Conservation (phyloP, 345 rosid species). For the Aethionema arabicum region DNA sequence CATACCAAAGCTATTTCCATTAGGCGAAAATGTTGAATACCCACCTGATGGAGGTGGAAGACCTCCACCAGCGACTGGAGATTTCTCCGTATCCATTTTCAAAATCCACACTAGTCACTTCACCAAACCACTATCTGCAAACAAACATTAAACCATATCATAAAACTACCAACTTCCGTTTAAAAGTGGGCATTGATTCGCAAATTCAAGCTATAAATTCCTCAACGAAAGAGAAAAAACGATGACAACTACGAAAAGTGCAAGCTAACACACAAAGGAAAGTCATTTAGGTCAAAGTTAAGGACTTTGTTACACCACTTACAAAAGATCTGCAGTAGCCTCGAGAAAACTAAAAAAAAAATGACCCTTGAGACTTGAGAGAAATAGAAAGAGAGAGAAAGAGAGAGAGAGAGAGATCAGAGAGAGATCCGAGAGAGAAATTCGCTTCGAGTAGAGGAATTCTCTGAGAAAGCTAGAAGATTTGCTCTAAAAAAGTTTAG, state of each 20-base stretch:
- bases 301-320: constrained; percentile 32
- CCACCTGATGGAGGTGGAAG: constrained; percentile 60
- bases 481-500: not conserved
- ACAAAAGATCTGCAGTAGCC: constrained; percentile 20
- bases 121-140: constrained; percentile 6
- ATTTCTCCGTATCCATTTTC: constrained; percentile 74
- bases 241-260: constrained; percentile 10
- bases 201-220: constrained; percentile 4
- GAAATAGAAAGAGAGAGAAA: not conserved
- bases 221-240: constrained; percentile 4
- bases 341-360: constrained; percentile 12
- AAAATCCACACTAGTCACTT: not conserved
- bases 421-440: constrained; percentile 21
- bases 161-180: not conserved
- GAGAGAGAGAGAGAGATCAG: constrained; percentile 16
- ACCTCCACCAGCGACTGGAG: constrained; percentile 49
- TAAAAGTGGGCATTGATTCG: not conserved
- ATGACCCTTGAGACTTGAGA: not conserved
- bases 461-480: not conserved
- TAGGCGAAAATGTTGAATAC: constrained; percentile 46
- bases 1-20: constrained; percentile 42
- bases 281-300: constrained; percentile 17
- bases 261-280: not conserved
- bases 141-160: constrained; percentile 4
- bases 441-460: not conserved